phyloP scores from a whole-genome alignment of 2,329 filamentous ascomycete genomes.

The Cordyceps fumosorosea region DNA sequence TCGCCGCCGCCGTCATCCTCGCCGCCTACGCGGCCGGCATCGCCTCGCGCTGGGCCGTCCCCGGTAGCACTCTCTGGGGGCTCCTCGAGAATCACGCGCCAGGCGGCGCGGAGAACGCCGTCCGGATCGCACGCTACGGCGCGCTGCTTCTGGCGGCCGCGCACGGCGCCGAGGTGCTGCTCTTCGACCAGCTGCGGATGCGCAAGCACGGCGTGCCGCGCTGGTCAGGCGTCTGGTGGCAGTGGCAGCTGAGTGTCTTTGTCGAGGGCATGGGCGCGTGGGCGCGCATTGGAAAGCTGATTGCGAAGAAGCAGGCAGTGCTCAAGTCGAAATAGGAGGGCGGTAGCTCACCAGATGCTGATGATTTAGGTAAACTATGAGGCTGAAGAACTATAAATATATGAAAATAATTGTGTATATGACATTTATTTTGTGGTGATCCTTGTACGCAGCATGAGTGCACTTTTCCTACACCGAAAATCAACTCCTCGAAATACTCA shows the following conservation, averaged over 20 bases:
- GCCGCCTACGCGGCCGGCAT: slow-evolving; percentile 1
- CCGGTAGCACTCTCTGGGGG: not conserved
- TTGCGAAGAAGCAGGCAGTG: slow-evolving; percentile 7
- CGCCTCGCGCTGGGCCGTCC: not conserved
- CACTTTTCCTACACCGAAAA: no score
- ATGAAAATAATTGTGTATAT: no score
- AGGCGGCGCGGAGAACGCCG: not conserved
- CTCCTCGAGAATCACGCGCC: not conserved
- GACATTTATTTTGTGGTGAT: no score
- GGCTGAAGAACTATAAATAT: no score
- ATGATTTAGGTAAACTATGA: no score
- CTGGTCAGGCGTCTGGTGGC: slow-evolving; percentile 9
- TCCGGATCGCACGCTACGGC: slow-evolving; percentile 1
- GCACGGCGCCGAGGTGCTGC: slow-evolving; percentile 3
- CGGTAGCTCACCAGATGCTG: not conserved
- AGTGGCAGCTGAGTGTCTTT: slow-evolving; percentile 12
- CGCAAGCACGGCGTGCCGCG: slow-evolving; percentile 8
- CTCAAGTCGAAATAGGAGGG: not conserved
- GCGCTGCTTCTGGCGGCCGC: not conserved
- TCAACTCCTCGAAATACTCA: no score
- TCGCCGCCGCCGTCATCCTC: slow-evolving; percentile 1
- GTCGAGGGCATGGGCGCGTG: slow-evolving; percentile 11
- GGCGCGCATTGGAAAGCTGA: slow-evolving; percentile 3
- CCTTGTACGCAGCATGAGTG: no score
- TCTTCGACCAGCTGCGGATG: slow-evolving; percentile 13